A percentile compares a stretch with the other conserved stretches of the same genome.
Conservation (phyloP, 164 flowering plant species). For the Piper longum region DNA sequence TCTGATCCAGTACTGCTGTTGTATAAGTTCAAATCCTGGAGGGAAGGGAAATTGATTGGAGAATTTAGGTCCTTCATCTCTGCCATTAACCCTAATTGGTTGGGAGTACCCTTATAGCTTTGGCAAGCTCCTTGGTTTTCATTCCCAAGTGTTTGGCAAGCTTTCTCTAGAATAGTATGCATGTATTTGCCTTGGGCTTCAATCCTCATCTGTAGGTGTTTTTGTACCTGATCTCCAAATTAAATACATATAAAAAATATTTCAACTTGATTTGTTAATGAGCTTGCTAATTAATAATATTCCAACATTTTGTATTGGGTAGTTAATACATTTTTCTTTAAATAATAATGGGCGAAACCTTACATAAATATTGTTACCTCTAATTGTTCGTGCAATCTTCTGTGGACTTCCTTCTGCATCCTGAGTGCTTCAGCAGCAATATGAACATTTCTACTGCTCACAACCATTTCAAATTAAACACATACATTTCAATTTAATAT, state of each 20-base stretch:
- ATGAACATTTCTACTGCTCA: slow-evolving; percentile 35
- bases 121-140: slow-evolving; percentile 35
- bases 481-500: background rate
- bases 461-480: background rate
- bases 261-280: background rate
- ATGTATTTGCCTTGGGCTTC: slow-evolving; percentile 99
- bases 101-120: slow-evolving; percentile 19
- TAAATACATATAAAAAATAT: no score
- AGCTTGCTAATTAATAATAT: no score
- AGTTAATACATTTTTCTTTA: no score
- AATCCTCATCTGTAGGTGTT: slow-evolving; percentile 81
- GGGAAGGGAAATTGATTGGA: slow-evolving; percentile 14
- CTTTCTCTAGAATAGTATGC: slow-evolving; percentile 88
- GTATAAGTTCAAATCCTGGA: slow-evolving; percentile 1
- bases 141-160: slow-evolving; percentile 78
- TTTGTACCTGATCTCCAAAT: slow-evolving; percentile 50
- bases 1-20: slow-evolving; percentile 12
- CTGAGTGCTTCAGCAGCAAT: slow-evolving; percentile 45
- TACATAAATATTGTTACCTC: slow-evolving; percentile 38
- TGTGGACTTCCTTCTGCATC: slow-evolving; percentile 98
- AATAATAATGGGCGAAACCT: no score
- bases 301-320: no score
- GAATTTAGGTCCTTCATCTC: slow-evolving; percentile 7
- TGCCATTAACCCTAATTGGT: slow-evolving; percentile 10
- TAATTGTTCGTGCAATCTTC: slow-evolving; percentile 89